These are phyloP conservation scores for Dichomitus squalens DNA, from an alignment of 1,284 basidiomycete genomes.

Conservation along the genomic window DNA sequence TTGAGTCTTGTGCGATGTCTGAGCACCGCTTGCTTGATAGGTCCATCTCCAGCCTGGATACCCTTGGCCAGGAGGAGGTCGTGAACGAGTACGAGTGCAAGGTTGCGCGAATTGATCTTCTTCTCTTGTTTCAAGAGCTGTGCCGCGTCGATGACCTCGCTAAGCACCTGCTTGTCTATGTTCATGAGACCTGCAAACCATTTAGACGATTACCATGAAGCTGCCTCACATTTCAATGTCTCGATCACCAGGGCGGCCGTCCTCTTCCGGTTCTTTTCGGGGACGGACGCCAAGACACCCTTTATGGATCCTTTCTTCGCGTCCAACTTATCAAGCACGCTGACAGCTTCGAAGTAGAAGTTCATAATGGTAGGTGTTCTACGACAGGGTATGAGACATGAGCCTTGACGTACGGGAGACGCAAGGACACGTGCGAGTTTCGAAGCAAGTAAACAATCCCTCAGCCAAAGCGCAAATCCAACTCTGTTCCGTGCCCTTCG, in stretches of 20 bases:
- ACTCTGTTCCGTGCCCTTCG: neutral
- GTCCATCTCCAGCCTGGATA: conserved; percentile 88
- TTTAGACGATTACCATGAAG: neutral
- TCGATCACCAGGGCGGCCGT: conserved; percentile 84
- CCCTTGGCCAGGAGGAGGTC: conserved; percentile 81
- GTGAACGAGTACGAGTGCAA: conserved; percentile 84
- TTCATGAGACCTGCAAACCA: neutral
- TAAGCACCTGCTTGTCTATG: conserved; percentile 71
- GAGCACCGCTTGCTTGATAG: conserved; percentile 80
- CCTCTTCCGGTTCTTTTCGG: conserved; percentile 78
- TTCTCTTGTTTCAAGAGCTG: conserved; percentile 75
- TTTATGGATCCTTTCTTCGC: conserved; percentile 87
- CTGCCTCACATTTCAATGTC: conserved; percentile 84
- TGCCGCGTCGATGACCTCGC: conserved; percentile 63
- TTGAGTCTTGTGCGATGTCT: conserved; percentile 88
- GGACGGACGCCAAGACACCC: conserved; percentile 69
- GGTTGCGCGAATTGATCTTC: conserved; percentile 71
- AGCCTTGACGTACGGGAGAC: conserved; percentile 11
- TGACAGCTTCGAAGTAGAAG: conserved; percentile 89
- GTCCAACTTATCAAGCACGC: conserved; percentile 82
- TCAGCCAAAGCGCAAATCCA: neutral
- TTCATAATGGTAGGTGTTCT: conserved; percentile 67
- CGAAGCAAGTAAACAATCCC: neutral
- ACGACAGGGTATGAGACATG: conserved; percentile 23
- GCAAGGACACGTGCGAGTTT: conserved; percentile 15